Conservation (phyloP, 371 early-diverging fungal genomes). For the Mortierella sp. region DNA sequence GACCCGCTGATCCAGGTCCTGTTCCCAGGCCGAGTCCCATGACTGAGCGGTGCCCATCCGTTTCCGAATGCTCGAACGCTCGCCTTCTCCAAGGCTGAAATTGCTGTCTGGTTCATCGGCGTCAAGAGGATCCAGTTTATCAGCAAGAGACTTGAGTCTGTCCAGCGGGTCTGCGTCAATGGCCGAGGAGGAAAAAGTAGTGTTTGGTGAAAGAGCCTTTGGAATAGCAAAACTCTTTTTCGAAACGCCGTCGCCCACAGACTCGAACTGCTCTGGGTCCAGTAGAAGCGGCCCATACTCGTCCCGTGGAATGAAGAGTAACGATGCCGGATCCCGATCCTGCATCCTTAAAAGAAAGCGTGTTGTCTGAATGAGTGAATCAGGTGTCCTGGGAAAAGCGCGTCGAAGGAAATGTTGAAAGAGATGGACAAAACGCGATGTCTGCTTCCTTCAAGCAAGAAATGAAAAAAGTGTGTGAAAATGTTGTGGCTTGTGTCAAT, state of each 20-base stretch:
- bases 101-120: neutral
- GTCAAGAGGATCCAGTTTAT: neutral
- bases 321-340: constrained; percentile 43
- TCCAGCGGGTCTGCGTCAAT: neutral
- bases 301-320: constrained; percentile 30
- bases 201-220: neutral
- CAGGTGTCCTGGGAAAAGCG: neutral
- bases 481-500: constrained; percentile 2
- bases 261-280: constrained; percentile 38
- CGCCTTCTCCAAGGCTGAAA: neutral
- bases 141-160: constrained; percentile 16
- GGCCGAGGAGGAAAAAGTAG: neutral
- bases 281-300: constrained; percentile 21
- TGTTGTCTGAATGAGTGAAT: neutral
- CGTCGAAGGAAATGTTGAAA: neutral
- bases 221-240: constrained; percentile 14
- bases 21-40: constrained; percentile 25
- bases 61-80: neutral
- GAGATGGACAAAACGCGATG: neutral
- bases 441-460: neutral
- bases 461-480: neutral
- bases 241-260: constrained; percentile 31
- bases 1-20: constrained; percentile 37
- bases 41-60: neutral
- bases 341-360: constrained; percentile 22